Evolutionary conservation across 495 filamentous ascomycete species (phyloP), one percentile per base, ranked within the genome.

Genomic region (Aspergillus funiculosus): DNA sequence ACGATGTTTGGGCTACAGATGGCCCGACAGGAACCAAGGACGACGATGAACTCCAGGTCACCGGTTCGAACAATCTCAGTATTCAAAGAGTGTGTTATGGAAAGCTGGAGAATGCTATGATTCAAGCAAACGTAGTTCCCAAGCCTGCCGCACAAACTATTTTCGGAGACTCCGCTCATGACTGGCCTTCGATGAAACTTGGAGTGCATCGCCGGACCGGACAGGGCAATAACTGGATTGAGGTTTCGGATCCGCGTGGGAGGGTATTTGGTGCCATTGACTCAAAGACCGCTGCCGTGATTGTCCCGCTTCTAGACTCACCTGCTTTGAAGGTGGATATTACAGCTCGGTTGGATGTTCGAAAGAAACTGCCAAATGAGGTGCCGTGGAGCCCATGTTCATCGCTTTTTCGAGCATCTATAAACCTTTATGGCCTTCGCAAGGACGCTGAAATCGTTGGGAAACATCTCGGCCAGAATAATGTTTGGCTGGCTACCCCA

Each of bases 31-130:
- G 41, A 28, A 42, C 56, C 20, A 60, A 58, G 28, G 63, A 67
- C n/a, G 68, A 71, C 20, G 70, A 73, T 28, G 69, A 73, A 10
- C 24, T 72, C 4, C 62, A 67, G 51, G 64, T 71, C 31, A 73
- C 66, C 1, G 68, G 70, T 1, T 69, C 64, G 0, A 64, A 64
- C 14, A 61, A 73, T 42, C 56, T 73, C 45, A 68, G 67, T 42
- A 42, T 47, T 14, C 75, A 83, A 54, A 81, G 87, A 54, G 85
- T 96, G 19, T 96, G 92, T 65, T 89, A 87, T 58, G 92, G 92
- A 6, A 83, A 81, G 60, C 57, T 96, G 14, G 79, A 87, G 27
- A 72, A 74, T 14, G 81, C 82, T 3, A 81, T 66, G 39, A 68
- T 94, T 45, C 82, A 83, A 28, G 82, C 85, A 14, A 72, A 80